These are phyloP conservation scores for Daldinia eschscholtzii DNA, from an alignment of 2,329 filamentous ascomycete genomes.

Conservation along the genomic window DNA sequence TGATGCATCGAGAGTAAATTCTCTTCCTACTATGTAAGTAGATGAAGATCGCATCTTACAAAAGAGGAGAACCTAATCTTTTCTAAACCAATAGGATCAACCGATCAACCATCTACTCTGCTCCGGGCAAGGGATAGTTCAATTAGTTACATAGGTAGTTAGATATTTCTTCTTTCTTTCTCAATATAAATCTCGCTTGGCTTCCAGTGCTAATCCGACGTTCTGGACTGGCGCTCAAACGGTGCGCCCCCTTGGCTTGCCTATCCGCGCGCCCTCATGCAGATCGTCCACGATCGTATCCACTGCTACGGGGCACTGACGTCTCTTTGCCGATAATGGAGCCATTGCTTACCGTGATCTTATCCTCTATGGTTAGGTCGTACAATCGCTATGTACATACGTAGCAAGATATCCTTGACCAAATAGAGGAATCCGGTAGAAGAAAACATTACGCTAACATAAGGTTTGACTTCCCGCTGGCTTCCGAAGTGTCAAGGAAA, in stretches of 20 bases:
- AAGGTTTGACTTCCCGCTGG: conserved; percentile 2
- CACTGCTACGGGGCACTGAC: conserved; percentile 37
- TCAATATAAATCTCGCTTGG: conserved; percentile 14
- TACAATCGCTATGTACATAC: not conserved
- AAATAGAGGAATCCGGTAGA: not conserved
- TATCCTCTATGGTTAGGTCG: conserved; percentile 2
- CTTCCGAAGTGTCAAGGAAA: not conserved
- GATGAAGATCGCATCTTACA: conserved; percentile 24
- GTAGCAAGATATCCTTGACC: conserved; percentile 5
- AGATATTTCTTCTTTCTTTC: conserved; percentile 11
- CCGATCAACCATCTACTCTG: conserved; percentile 1
- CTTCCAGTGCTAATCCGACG: conserved; percentile 18
- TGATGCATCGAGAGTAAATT: not conserved
- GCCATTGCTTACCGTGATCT: conserved; percentile 21
- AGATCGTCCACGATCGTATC: conserved; percentile 37
- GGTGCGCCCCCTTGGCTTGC: conserved; percentile 27
- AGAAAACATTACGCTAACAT: not conserved
- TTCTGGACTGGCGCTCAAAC: conserved; percentile 31
- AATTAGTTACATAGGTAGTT: conserved; percentile 3
- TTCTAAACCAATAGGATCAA: conserved; percentile 28
- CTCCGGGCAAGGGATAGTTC: conserved; percentile 15
- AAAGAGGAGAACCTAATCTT: conserved; percentile 25
- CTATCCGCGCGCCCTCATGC: conserved; percentile 29
- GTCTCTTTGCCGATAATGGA: conserved; percentile 38
- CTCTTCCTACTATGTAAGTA: conserved; percentile 12